These are phyloP conservation scores for Bidens hawaiensis DNA, from an alignment of 140 eudicot genomes.

Conservation along the genomic window DNA sequence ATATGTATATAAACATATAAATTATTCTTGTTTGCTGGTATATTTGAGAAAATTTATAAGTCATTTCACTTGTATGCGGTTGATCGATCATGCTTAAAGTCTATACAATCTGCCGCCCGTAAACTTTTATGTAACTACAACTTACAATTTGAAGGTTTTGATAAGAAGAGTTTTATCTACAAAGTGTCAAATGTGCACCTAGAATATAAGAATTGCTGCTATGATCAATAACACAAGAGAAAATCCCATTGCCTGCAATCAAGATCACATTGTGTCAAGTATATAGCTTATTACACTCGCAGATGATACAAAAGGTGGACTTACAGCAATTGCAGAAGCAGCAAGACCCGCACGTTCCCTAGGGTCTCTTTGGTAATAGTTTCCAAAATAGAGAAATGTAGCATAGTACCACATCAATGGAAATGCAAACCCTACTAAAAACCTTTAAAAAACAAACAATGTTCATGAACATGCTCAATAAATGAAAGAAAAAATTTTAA, in stretches of 20 bases:
- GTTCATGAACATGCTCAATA: neutral
- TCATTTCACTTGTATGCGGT: neutral
- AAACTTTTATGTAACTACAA: neutral
- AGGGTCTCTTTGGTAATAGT: constrained; percentile 66
- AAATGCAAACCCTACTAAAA: constrained; percentile 60
- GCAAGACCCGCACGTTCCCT: constrained; percentile 83
- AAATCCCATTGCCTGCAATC: constrained; percentile 78
- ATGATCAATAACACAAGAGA: constrained; percentile 53
- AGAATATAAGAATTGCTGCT: constrained; percentile 34
- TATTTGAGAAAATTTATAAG: neutral
- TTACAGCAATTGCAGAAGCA: constrained; percentile 75
- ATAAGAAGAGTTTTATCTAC: constrained; percentile 16
- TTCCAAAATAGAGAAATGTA: constrained; percentile 62
- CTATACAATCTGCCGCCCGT: neutral
- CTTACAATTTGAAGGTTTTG: constrained; percentile 10
- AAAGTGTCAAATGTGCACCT: constrained; percentile 15
- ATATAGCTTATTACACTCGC: neutral
- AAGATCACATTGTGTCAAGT: constrained; percentile 13
- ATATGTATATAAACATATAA: neutral
- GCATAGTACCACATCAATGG: constrained; percentile 71
- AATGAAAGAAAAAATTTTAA: neutral
- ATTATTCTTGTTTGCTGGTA: neutral
- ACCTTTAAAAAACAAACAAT: constrained; percentile 34
- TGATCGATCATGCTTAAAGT: neutral
- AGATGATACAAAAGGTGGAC: neutral